Base-by-base conservation (phyloP, 2,329 filamentous ascomycete genomes). In the Chrysoporthe deuterocubensis region DNA sequence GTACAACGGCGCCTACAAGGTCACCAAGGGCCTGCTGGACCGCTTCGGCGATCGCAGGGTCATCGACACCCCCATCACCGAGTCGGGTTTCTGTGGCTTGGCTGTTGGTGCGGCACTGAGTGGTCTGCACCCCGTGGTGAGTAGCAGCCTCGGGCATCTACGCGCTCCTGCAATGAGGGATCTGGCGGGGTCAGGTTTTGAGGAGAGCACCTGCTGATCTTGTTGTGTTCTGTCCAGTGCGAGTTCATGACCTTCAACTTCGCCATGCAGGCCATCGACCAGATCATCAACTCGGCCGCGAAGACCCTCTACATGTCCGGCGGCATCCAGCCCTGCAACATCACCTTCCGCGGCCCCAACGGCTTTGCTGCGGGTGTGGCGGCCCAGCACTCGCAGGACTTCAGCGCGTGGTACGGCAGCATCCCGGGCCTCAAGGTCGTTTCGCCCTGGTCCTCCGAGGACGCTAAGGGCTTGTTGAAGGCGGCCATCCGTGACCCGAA, bases 191-290 rank as follows among this genome's bases (percentile, higher is more conserved):
- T 26, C 7, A 54, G 2, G 16, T 26, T 52, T 21, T 16, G 50
- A 16, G 21, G n/a, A 52, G 50, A 54, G 26, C 13, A 34, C 6
- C 46, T 34, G 40, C 46, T 64, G 54, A 56, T n/a, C 52, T 14
- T 14, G 14, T 21, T 13, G 40, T 13, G 32, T 43, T 37, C 34
- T 26, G 21, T 70, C 9, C 73, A 96, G 93, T 96, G 92, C 88
- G 96, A 99, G 85, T 99, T 99, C 88, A 99, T 99, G 96, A 99
- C 96, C 77, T 98, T 97, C 90, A 99, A 99, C 89, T 98, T 98
- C 80, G 95, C 96, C 81, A 99, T 99, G 96, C 96, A 99, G 85
- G 93, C 96, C 79, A 99, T 99, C 82, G 96, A 99, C 81, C 96
- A 99, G 82, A 93, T 99, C 79, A 94, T 99, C 89, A 99, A 99